These are phyloP conservation scores for Musa itinerans DNA, from an alignment of 176 grass and related monocot species.

Conservation along the genomic window DNA sequence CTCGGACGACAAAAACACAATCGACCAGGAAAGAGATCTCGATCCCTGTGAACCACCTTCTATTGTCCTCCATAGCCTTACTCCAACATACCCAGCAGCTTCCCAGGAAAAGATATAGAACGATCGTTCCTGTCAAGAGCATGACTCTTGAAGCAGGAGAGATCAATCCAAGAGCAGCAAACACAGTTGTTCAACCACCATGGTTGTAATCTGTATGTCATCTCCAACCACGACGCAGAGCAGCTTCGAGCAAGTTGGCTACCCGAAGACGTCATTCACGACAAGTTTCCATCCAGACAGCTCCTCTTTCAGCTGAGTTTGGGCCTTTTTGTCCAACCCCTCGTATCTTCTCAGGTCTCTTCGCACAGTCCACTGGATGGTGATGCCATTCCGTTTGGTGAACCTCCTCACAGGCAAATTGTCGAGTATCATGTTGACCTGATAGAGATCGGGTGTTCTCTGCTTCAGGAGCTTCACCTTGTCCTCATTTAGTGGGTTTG, in stretches of 20 bases:
- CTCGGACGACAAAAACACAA: background rate
- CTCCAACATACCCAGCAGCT: background rate
- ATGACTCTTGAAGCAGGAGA: background rate
- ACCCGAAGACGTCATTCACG: background rate
- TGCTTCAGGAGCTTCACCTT: background rate
- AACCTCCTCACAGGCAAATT: conserved; percentile 1
- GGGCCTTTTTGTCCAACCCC: background rate
- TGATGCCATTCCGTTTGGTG: background rate
- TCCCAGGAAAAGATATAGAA: background rate
- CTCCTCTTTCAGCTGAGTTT: background rate
- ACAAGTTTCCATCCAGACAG: background rate
- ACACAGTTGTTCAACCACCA: background rate
- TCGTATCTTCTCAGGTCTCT: background rate
- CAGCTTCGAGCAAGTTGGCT: background rate
- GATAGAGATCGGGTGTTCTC: background rate
- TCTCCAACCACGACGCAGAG: background rate
- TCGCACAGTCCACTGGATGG: background rate
- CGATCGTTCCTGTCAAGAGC: background rate
- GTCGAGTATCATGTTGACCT: conserved; percentile 2
- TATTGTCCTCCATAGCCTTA: background rate
- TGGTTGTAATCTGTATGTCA: background rate
- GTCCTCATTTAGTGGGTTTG: background rate
- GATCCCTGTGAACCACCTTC: background rate
- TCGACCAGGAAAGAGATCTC: background rate
- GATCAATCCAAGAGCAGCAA: background rate